Conservation (phyloP, 164 flowering plant genomes). For the Annona cherimola region DNA sequence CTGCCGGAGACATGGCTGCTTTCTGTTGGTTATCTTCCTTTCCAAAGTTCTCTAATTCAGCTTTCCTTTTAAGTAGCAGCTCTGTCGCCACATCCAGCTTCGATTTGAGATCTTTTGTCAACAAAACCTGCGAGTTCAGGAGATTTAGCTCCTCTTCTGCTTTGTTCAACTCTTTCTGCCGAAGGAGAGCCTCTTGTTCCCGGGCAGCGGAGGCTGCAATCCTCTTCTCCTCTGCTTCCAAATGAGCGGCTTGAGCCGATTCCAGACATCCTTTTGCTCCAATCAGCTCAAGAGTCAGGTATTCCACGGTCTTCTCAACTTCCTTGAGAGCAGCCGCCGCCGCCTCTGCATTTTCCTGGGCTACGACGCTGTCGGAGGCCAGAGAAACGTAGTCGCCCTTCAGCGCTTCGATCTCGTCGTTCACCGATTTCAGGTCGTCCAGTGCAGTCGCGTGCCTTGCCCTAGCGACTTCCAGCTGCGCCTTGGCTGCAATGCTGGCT, state of each 20-base stretch:
- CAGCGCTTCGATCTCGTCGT: constrained; percentile 59
- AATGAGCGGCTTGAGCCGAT: constrained; percentile 74
- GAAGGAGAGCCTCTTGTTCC: constrained; percentile 58
- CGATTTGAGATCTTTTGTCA: constrained; percentile 51
- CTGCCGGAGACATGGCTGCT: constrained; percentile 28
- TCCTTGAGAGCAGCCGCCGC: constrained; percentile 58
- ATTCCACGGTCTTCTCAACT: constrained; percentile 73
- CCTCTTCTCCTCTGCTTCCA: constrained; percentile 83
- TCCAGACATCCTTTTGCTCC: constrained; percentile 68
- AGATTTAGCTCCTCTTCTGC: constrained; percentile 73
- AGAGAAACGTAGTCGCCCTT: constrained; percentile 43
- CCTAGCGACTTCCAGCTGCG: constrained; percentile 80
- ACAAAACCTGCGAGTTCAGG: constrained; percentile 40
- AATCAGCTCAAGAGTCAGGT: constrained; percentile 74
- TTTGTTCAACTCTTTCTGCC: constrained; percentile 75
- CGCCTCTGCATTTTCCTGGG: constrained; percentile 53
- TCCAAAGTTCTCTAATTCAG: constrained; percentile 58
- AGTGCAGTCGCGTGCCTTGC: constrained; percentile 63
- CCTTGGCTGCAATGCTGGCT: constrained; percentile 77
- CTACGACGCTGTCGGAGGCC: constrained; percentile 47
- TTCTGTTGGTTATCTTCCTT: constrained; percentile 16
- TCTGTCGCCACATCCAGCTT: constrained; percentile 62
- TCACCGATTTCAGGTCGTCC: constrained; percentile 57
- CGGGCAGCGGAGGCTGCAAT: constrained; percentile 70
- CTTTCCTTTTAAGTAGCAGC: constrained; percentile 49